These are phyloP conservation scores for Davidsoniella virescens DNA, from an alignment of 2,329 filamentous ascomycete genomes.

Conservation along the genomic window DNA sequence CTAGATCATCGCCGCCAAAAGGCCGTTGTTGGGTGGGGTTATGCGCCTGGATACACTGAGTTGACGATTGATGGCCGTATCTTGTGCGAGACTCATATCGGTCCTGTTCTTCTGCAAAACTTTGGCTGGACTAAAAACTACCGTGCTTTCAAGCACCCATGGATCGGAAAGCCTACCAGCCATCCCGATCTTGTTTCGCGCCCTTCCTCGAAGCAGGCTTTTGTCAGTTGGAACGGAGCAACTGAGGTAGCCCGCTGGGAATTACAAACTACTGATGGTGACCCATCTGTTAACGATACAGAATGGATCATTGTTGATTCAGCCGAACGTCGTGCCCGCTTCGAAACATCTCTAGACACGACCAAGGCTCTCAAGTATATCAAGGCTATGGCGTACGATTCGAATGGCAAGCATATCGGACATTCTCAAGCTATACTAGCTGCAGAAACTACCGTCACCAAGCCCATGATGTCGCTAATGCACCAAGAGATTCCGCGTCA, in stretches of 20 bases:
- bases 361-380: not conserved
- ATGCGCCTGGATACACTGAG: constrained; percentile 30
- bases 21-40: constrained; percentile 41
- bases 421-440: not conserved
- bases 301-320: constrained; percentile 24
- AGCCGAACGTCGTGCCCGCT: constrained; percentile 21
- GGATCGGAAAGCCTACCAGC: constrained; percentile 29
- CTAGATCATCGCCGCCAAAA: constrained; percentile 33
- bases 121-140: constrained; percentile 31
- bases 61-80: constrained; percentile 30
- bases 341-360: constrained; percentile 25
- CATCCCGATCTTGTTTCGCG: constrained; percentile 18
- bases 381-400: not conserved
- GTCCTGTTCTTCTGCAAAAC: constrained; percentile 21
- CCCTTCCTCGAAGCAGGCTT: constrained; percentile 18
- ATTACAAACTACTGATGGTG: constrained; percentile 26
- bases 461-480: constrained; percentile 5
- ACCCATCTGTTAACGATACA: constrained; percentile 18
- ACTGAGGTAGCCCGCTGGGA: constrained; percentile 31
- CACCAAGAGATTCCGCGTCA: constrained; percentile 4
- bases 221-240: constrained; percentile 39
- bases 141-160: constrained; percentile 36
- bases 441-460: not conserved
- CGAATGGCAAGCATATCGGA: not conserved
- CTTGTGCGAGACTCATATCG: constrained; percentile 36